Evolutionary conservation across 2,329 filamentous ascomycete genomes (phyloP), one percentile per base, ranked within the genome.

Genomic region (Aspergillus chevalieri): DNA sequence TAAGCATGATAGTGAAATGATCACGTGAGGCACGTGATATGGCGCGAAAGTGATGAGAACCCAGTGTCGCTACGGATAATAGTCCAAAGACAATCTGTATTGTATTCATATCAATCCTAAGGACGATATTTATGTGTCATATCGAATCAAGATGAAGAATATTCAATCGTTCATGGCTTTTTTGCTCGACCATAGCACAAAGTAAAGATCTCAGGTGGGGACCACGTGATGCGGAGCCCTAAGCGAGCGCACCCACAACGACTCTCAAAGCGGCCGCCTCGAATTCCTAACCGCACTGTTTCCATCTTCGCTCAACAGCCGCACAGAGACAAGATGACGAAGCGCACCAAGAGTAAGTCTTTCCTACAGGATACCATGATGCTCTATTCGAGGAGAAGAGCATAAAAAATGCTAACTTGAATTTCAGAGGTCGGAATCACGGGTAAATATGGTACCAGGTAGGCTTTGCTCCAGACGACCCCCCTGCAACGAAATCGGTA

Each of bases 381-480:
- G 34, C 34, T 38, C 34, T 38, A n/a, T 38, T 17, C 17, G 34
- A 38, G 9, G n/a, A 38, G 9, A 19, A 41, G 19, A 41, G 38
- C 22, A 41, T 15, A 22, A 17, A 19, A 19, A 19, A 47, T 57
- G 55, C 65, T 71, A 65, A 71, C 53, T 48, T 22, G 44, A 58
- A 52, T 48, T 55, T 49, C 63, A 78, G 76, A 95, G 87, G 90
- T 95, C 85, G 89, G 89, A 77, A 91, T 96, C 77, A 96, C 92
- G 81, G 89, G 91, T 80, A 94, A 95, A 85, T 96, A 95, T 80
- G 91, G 91, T 83, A 91, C 87, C 74, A 89, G 90, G 86, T 94
- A 87, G 77, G 85, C 70, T 67, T 60, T 59, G 38, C 38, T 12
- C 17, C 19, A 12, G 19, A 12, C 38, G 59, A 51, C 57, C 61